Conservation (phyloP, 495 filamentous ascomycete genomes). For the Thermothielavioides terrestris region DNA sequence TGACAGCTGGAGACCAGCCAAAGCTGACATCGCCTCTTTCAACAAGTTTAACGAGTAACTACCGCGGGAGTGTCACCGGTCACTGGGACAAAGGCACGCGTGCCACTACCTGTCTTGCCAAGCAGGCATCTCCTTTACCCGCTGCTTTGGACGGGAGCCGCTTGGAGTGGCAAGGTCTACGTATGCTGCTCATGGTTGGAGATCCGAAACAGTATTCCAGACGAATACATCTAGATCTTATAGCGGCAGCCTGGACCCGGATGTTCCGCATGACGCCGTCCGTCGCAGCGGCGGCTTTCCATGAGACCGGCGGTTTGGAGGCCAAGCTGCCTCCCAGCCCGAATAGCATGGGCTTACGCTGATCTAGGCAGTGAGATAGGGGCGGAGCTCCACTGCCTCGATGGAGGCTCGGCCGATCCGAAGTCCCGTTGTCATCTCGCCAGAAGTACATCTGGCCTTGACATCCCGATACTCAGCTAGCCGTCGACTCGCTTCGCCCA, state of each 20-base stretch:
- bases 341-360: not conserved
- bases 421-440: constrained; percentile 1
- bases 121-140: constrained; percentile 19
- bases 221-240: constrained; percentile 1
- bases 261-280: not conserved
- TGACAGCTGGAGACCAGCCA: not conserved
- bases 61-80: not conserved
- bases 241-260: constrained; percentile 4
- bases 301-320: not conserved
- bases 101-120: constrained; percentile 9
- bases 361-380: constrained; percentile 4
- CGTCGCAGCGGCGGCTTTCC: not conserved
- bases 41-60: not conserved
- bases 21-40: constrained; percentile 17
- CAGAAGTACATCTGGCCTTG: too few species aligned
- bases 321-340: not conserved
- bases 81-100: not conserved
- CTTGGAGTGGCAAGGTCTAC: constrained; percentile 1
- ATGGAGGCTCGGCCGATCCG: not conserved
- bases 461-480: too few species aligned
- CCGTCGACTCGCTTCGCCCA: too few species aligned
- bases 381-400: not conserved
- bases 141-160: not conserved
- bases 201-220: not conserved
- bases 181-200: constrained; percentile 3